Evolutionary conservation across 2,329 filamentous ascomycete species (phyloP), one percentile per base, ranked within the genome.

Genomic region (Colletotrichum cereale): DNA sequence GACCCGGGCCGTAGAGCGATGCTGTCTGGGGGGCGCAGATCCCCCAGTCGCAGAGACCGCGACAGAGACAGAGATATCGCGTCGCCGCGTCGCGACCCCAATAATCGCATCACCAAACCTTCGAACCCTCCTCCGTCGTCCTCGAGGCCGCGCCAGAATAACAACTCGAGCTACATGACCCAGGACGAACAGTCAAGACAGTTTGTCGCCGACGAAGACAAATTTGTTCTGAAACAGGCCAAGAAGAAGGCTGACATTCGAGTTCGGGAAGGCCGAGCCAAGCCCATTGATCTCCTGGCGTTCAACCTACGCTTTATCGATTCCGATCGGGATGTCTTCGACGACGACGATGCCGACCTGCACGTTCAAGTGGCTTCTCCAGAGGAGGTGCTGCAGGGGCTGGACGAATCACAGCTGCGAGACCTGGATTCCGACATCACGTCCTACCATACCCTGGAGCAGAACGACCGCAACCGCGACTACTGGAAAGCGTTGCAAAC

Each of bases 171-270:
- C 65, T 88, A 87, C 76, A 82, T 93, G 73, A 92, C 92, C 69
- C 89, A 94, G 79, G 93, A 95, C 77, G 91, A 95, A 78, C 92
- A 94, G 78, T 92, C 91, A 75, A 87, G 91, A 34, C 88, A 92
- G 78, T 99, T 96, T 87, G 93, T 98, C 26, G 93, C 96, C 63
- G 93, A 97, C 77, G 96, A 99, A 81, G 96, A 99, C 84, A 91
- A 92, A 74, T 99, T 99, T 78, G 96, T 98, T 67, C 85, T 99
- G 78, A 95, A 95, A 82, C 96, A 99, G 83, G 93, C 96, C 57
- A 99, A 98, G 87, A 98, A 97, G 86, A 98, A 98, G 85, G 96
- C 96, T 52, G 93, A 95, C 75, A 97, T 99, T 76, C 92, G 96
- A 50, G 95, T 98, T 56, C 93, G 95, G 76, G 95, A 97, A 81